Conservation (phyloP, 495 filamentous ascomycete species). For the Aspergillus bertholletiae region DNA sequence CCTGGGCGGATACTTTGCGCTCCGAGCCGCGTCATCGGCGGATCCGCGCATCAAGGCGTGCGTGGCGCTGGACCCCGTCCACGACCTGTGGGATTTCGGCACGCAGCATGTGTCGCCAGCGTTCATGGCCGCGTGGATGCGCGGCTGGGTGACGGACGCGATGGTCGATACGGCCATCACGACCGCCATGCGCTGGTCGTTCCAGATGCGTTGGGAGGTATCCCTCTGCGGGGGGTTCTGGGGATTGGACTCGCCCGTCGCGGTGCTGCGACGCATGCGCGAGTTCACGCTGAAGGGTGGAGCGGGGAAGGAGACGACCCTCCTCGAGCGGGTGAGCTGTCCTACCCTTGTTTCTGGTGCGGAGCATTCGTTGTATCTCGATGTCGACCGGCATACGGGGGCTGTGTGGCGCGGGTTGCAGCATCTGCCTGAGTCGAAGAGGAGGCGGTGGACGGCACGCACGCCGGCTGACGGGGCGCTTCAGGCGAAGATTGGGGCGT, state of each 20-base stretch:
- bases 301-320: no score
- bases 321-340: conserved; percentile 6
- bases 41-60: conserved; percentile 34
- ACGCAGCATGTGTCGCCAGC: no score
- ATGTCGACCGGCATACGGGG: neutral
- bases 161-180: conserved; percentile 18
- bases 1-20: conserved; percentile 42
- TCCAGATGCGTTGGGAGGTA: conserved; percentile 34
- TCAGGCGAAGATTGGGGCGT: conserved; percentile 20
- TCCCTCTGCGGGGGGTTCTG: conserved; percentile 9
- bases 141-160: conserved; percentile 20
- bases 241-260: neutral
- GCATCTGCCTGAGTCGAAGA: neutral
- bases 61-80: conserved; percentile 35
- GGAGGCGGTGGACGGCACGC: conserved; percentile 9
- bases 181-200: conserved; percentile 7
- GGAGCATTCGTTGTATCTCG: conserved; percentile 4
- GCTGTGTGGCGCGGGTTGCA: neutral
- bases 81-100: conserved; percentile 33
- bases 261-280: conserved; percentile 1
- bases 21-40: conserved; percentile 28
- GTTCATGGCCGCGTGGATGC: conserved; percentile 24
- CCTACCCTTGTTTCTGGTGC: conserved; percentile 12
- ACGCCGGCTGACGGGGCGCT: conserved; percentile 12
- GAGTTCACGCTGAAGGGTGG: neutral